Percentiles rank a stretch among this genome's conserved stretches.
Conservation (phyloP, 495 filamentous ascomycete genomes). For the Penicillium subrubescens region DNA sequence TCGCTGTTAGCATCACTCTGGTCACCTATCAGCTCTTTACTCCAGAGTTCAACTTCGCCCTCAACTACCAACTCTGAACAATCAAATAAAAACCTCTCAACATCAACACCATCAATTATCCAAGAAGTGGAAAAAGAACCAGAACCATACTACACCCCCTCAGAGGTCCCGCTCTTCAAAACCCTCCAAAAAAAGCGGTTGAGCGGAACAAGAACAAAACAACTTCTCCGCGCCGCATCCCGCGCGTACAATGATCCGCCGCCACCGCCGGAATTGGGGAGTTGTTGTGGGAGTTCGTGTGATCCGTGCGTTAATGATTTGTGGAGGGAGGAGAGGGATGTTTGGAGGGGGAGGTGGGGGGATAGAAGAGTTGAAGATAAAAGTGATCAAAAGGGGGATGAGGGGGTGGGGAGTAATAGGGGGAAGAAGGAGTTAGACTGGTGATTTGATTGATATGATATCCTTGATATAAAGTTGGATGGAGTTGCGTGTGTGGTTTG, state of each 20-base stretch:
- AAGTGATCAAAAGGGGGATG: constrained; percentile 17
- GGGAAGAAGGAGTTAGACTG: constrained; percentile 18
- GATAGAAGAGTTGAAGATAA: constrained; percentile 25
- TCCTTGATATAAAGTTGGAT: not conserved
- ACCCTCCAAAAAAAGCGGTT: constrained; percentile 34
- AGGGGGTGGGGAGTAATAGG: too few species aligned
- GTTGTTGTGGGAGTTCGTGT: constrained; percentile 47
- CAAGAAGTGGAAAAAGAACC: not conserved
- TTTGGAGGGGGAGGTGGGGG: constrained; percentile 46
- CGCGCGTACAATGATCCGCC: constrained; percentile 40
- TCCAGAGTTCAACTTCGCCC: not conserved
- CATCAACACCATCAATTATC: not conserved
- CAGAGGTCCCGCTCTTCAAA: constrained; percentile 37
- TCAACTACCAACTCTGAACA: not conserved
- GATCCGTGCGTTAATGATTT: constrained; percentile 47
- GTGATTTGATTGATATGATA: constrained; percentile 11
- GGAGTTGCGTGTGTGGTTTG: too few species aligned
- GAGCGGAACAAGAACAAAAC: constrained; percentile 39
- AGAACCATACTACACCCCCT: constrained; percentile 33
- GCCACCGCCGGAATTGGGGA: constrained; percentile 38
- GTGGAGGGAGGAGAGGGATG: constrained; percentile 42
- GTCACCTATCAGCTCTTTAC: constrained; percentile 4
- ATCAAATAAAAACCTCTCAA: not conserved
- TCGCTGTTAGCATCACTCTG: constrained; percentile 9
- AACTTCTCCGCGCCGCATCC: constrained; percentile 40